phyloP scores from a whole-genome alignment of 257 asterid genomes.

The Prunella vulgaris region DNA sequence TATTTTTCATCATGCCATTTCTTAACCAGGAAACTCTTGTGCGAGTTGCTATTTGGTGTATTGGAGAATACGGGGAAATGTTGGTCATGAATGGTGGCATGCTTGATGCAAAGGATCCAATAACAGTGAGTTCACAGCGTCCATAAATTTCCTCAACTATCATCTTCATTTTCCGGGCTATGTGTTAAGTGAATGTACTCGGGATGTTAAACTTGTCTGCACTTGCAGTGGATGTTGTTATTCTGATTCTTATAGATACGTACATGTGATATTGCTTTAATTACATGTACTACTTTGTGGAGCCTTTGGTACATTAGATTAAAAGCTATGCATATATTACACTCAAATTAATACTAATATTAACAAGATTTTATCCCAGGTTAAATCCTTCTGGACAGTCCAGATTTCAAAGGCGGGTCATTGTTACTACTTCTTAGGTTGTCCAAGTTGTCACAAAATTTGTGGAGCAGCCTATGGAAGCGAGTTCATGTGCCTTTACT shows the following conservation, averaged over 20 bases:
- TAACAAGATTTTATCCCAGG: too few species aligned
- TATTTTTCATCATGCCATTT: constrained; percentile 12
- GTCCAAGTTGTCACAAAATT: too few species aligned
- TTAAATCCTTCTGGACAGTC: too few species aligned
- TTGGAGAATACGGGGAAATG: constrained; percentile 98
- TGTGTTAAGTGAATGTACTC: neutral
- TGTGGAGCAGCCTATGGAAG: too few species aligned
- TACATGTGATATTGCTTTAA: neutral
- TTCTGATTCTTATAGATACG: neutral
- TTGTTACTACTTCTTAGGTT: too few species aligned
- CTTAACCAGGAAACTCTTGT: constrained; percentile 77
- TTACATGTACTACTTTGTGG: neutral
- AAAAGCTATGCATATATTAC: too few species aligned
- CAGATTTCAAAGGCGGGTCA: too few species aligned
- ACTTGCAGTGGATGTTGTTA: neutral
- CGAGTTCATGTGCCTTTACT: too few species aligned
- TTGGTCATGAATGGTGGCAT: constrained; percentile 63
- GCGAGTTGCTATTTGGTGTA: constrained; percentile 97
- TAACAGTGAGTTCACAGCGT: constrained; percentile 61
- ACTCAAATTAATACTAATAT: too few species aligned
- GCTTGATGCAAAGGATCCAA: constrained; percentile 72
- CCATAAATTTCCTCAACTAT: neutral
- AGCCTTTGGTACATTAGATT: neutral
- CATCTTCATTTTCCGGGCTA: neutral
- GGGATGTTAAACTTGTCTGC: neutral